phyloP scores from a whole-genome alignment of 2,329 filamentous ascomycete species.

The Aspergillus glaucus region DNA sequence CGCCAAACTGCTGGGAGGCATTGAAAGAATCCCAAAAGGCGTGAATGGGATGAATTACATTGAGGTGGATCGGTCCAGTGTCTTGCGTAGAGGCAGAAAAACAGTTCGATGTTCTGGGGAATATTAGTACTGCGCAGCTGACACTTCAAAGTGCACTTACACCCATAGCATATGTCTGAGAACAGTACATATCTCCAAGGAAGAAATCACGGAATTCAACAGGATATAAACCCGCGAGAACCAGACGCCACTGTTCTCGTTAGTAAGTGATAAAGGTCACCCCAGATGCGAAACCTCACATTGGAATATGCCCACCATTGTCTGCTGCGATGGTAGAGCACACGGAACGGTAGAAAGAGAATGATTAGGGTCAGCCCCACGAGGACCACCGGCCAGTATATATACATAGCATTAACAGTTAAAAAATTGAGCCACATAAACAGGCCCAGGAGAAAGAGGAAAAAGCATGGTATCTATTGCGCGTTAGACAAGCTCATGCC shows the following conservation, averaged over 20 bases:
- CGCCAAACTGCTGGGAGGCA: constrained; percentile 84
- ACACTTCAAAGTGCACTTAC: constrained; percentile 46
- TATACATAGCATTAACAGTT: constrained; percentile 61
- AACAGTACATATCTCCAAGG: constrained; percentile 95
- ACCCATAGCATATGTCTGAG: constrained; percentile 80
- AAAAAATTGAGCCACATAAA: constrained; percentile 89
- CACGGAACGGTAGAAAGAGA: constrained; percentile 67
- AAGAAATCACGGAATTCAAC: constrained; percentile 98
- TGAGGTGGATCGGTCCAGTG: constrained; percentile 64
- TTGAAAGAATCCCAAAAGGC: constrained; percentile 77
- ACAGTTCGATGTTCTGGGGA: constrained; percentile 73
- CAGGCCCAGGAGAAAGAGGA: constrained; percentile 67
- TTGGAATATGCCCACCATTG: constrained; percentile 87
- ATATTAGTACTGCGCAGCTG: constrained; percentile 13
- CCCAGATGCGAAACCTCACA: constrained; percentile 46
- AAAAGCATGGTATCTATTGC: constrained; percentile 68
- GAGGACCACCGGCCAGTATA: constrained; percentile 81
- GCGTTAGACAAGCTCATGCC: constrained; percentile 10
- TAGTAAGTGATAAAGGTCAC: constrained; percentile 2
- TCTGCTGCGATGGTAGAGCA: constrained; percentile 69
- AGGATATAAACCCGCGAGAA: constrained; percentile 79
- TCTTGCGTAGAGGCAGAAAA: constrained; percentile 88
- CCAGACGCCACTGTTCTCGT: constrained; percentile 64
- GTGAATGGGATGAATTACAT: constrained; percentile 82
- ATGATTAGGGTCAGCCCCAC: constrained; percentile 62